Conservation (phyloP, 2,329 filamentous ascomycete species). For the Dothideomycetes sp. region DNA sequence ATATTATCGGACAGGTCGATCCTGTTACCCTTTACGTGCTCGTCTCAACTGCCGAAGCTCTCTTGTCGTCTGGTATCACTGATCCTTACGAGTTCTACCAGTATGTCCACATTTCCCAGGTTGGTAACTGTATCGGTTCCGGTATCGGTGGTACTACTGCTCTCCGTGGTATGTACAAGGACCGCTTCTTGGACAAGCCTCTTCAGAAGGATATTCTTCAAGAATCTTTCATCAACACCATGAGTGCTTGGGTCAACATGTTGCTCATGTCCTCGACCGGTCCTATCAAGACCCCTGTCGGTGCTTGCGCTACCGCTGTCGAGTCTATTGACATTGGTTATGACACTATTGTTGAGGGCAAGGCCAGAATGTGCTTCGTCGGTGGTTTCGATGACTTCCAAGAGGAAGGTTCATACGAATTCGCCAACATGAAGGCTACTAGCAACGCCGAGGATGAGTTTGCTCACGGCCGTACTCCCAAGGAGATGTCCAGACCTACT, state of each 20-base stretch:
- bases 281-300: slow-evolving; percentile 96
- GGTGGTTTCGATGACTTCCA: slow-evolving; percentile 99
- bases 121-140: slow-evolving; percentile 96
- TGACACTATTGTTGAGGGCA: slow-evolving; percentile 96
- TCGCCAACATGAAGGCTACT: slow-evolving; percentile 99
- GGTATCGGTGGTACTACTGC: slow-evolving; percentile 94
- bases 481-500: slow-evolving; percentile 95
- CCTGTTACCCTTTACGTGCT: slow-evolving; percentile 93
- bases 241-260: slow-evolving; percentile 99
- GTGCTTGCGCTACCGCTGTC: slow-evolving; percentile 92
- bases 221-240: slow-evolving; percentile 99
- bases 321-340: slow-evolving; percentile 97
- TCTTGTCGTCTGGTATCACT: slow-evolving; percentile 88
- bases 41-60: slow-evolving; percentile 83
- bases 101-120: slow-evolving; percentile 95
- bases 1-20: slow-evolving; percentile 96
- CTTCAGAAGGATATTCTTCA: slow-evolving; percentile 98
- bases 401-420: slow-evolving; percentile 98
- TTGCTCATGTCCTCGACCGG: slow-evolving; percentile 91
- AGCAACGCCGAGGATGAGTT: slow-evolving; percentile 97
- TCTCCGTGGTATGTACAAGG: slow-evolving; percentile 95
- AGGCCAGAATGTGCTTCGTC: slow-evolving; percentile 93
- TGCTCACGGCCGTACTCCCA: slow-evolving; percentile 84
- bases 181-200: slow-evolving; percentile 91
- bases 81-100: slow-evolving; percentile 99